Conservation (phyloP, 495 filamentous ascomycete genomes). For the Apiosordaria backusii region DNA sequence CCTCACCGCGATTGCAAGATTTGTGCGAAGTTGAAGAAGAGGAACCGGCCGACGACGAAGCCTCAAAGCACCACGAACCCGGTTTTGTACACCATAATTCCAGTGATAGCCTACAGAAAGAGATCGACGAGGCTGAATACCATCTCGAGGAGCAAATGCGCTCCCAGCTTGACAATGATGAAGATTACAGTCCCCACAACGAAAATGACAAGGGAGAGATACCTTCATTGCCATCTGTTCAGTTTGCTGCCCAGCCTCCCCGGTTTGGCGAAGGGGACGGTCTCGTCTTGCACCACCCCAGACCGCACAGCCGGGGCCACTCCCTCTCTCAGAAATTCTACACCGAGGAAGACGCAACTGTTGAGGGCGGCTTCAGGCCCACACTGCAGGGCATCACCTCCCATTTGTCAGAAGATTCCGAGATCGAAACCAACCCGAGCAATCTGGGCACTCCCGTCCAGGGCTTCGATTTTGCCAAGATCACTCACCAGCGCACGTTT, state of each 20-base stretch:
- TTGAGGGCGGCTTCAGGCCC: slow-evolving; percentile 34
- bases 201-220: slow-evolving; percentile 37
- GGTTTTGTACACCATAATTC: slow-evolving; percentile 41
- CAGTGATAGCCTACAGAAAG: slow-evolving; percentile 67
- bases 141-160: slow-evolving; percentile 72
- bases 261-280: slow-evolving; percentile 44
- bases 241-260: slow-evolving; percentile 38
- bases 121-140: slow-evolving; percentile 82
- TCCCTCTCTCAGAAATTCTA: slow-evolving; percentile 54
- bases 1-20: slow-evolving; percentile 55
- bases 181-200: slow-evolving; percentile 55
- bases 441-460: slow-evolving; percentile 61
- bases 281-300: slow-evolving; percentile 56
- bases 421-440: slow-evolving; percentile 75
- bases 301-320: slow-evolving; percentile 58
- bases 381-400: slow-evolving; percentile 29
- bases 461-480: slow-evolving; percentile 37
- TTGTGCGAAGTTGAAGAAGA: slow-evolving; percentile 53
- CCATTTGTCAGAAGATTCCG: slow-evolving; percentile 53
- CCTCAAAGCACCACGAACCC: slow-evolving; percentile 48
- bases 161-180: slow-evolving; percentile 65
- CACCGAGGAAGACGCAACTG: slow-evolving; percentile 41
- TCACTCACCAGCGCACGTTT: slow-evolving; percentile 39
- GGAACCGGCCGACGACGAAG: slow-evolving; percentile 42
- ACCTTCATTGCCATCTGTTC: slow-evolving; percentile 34